Base-by-base conservation (phyloP, 768 basidiomycete species). In the Jaapia argillacea region DNA sequence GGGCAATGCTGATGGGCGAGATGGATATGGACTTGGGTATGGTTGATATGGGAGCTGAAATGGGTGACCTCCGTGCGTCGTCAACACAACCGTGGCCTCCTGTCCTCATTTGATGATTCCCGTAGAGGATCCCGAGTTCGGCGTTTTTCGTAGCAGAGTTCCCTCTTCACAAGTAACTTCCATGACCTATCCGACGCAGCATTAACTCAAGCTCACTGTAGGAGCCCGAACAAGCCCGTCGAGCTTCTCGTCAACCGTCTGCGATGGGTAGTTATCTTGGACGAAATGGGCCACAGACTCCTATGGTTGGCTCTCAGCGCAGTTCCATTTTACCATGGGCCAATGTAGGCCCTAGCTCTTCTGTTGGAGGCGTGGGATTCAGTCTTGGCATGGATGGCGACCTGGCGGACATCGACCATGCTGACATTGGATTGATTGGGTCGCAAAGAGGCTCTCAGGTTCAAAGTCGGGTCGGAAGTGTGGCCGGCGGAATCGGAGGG, bases 211-310 rank as follows among this genome's bases (percentile, higher is more conserved):
- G 10, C 10, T 22, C 21, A 14, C 13, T 36, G n/a, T 52, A 87
- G 87, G 85, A 88, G 64, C 86, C 86, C 38, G 87, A 84, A 24
- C 83, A 85, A 79, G 85, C 71, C n/a, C 85, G 87, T 50, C 75
- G 68, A n/a, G 65, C 64, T 25, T 85, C 86, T 36, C 71, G 73
- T 16, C 71, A 75, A 10, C 68, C 68, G 12, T 78, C 75, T 33
- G 53, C 68, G 6, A 47, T 73, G 21, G 74, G 70, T 27, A 72
- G 68, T 40, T 62, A 76, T 45, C 60, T 81, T 35, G 71, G 50
- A 12, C 40, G 72, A 36, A 47, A 69, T 4, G 67, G 58, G 26
- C 50, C 58, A 6, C 56, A 63, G 23, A 64, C 66, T 31, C 58
- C 59, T 24, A 57, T 61, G 33, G 63, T 65, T 37, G 72, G 66